These are phyloP conservation scores for Diplodia mutila DNA, from an alignment of 2,329 filamentous ascomycete genomes.

Conservation along the genomic window DNA sequence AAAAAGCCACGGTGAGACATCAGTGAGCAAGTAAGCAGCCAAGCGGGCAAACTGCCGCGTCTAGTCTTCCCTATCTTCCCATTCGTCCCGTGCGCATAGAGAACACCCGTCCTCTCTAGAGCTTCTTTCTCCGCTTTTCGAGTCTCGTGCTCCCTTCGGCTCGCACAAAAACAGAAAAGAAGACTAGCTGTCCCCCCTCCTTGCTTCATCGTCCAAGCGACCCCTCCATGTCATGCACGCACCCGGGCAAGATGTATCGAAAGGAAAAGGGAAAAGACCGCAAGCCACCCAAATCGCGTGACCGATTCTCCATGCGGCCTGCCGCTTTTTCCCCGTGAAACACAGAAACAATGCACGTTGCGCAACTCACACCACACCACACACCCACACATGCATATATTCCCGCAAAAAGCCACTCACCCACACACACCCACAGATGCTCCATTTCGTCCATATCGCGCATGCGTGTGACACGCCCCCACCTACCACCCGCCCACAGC, in stretches of 20 bases:
- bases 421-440: background rate
- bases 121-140: background rate
- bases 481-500: background rate
- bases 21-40: background rate
- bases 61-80: background rate
- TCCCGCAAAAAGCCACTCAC: background rate
- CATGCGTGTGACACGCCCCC: background rate
- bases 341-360: background rate
- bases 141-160: background rate
- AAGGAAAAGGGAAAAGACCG: background rate
- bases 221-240: background rate
- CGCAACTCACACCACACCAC: background rate
- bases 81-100: background rate
- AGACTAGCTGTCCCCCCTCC: background rate
- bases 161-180: background rate
- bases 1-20: background rate
- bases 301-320: background rate
- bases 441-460: background rate
- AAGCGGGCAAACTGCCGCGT: background rate
- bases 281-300: background rate
- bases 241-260: background rate
- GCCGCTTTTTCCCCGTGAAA: background rate
- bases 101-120: background rate
- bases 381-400: background rate
- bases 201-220: background rate